phyloP scores from a whole-genome alignment of 2,329 filamentous ascomycete species.

The Apiospora malaysiana region DNA sequence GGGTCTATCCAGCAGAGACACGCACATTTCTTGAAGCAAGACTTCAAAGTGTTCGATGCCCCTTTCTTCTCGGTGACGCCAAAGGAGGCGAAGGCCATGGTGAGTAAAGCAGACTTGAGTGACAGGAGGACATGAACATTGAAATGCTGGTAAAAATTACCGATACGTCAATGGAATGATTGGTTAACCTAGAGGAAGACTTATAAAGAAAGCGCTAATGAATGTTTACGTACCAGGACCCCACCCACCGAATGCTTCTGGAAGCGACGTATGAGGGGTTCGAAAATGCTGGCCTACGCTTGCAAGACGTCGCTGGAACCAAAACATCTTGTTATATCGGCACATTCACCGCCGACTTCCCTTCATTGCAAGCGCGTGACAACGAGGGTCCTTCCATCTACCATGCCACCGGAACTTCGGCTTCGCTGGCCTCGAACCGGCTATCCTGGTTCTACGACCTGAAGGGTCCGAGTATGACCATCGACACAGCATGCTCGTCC shows the following conservation, averaged over 20 bases:
- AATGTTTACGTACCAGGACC: background rate
- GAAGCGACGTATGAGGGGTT: background rate
- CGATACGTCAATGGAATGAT: background rate
- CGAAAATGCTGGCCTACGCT: background rate
- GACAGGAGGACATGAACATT: too few species aligned
- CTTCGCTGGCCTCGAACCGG: conserved; percentile 30
- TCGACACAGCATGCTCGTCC: conserved; percentile 44
- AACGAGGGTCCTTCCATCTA: conserved; percentile 2
- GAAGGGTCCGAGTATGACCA: conserved; percentile 36
- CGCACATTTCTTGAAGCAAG: conserved; percentile 15
- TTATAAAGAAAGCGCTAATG: background rate
- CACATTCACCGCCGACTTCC: conserved; percentile 10
- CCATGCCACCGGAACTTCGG: conserved; percentile 3
- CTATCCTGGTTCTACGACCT: conserved; percentile 38
- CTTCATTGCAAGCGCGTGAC: background rate
- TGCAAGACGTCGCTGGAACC: background rate
- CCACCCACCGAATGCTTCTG: conserved; percentile 2
- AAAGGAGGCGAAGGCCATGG: conserved; percentile 19
- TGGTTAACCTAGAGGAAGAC: too few species aligned
- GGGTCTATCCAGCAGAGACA: conserved; percentile 6
- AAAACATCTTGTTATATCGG: conserved; percentile 5
- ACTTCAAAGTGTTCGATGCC: conserved; percentile 16
- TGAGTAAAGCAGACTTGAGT: background rate
- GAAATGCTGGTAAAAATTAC: too few species aligned
- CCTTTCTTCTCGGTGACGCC: conserved; percentile 21